These are phyloP conservation scores for Eimeria necatrix DNA, from an alignment of 169 alveolate species.

Conservation along the genomic window DNA sequence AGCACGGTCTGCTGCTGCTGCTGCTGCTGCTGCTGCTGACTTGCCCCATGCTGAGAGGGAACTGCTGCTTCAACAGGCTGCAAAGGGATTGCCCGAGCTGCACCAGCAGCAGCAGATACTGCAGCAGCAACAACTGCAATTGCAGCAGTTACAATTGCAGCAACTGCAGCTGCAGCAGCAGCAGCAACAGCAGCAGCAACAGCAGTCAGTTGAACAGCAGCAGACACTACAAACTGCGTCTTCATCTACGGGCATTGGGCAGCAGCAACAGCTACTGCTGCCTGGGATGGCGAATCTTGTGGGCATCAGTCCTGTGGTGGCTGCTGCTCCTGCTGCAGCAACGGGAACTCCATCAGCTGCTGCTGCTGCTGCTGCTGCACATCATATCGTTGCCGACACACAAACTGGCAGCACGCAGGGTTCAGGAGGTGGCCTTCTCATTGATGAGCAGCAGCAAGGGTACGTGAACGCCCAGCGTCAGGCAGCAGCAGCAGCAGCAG, in stretches of 20 bases:
- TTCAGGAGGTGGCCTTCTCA: not conserved
- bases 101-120: conserved; percentile 13
- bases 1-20: conserved; percentile 48
- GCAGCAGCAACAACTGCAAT: conserved; percentile 24
- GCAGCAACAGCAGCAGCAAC: conserved; percentile 4
- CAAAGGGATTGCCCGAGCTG: not conserved
- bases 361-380: conserved; percentile 31
- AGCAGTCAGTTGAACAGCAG: not conserved
- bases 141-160: not conserved
- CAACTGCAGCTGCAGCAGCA: not conserved
- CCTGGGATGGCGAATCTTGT: not conserved
- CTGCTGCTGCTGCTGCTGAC: conserved; percentile 33
- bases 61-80: not conserved
- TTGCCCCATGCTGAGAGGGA: conserved; percentile 1
- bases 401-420: not conserved
- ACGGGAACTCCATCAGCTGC: not conserved
- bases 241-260: not conserved
- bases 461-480: not conserved
- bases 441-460: not conserved
- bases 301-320: not conserved
- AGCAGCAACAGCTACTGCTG: not conserved
- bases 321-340: not conserved
- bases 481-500: conserved; percentile 32
- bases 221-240: too few relatives aligned
- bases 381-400: not conserved